phyloP scores from a whole-genome alignment of 257 asterid genomes.

The Fraxinus excelsior region DNA sequence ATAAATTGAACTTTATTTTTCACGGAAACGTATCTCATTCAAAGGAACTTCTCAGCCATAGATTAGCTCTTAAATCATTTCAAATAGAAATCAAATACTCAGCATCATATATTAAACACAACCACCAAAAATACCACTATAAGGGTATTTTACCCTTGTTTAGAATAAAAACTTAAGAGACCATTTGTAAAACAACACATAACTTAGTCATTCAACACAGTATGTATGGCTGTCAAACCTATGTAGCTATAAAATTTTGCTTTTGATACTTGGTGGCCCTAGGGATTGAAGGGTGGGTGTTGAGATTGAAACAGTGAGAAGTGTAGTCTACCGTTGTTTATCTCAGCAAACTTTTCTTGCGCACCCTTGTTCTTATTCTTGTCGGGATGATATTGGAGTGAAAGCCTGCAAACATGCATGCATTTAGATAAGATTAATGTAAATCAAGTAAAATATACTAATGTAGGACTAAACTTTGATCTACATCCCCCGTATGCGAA shows the following conservation, averaged over 20 bases:
- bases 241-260: not conserved
- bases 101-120: not conserved
- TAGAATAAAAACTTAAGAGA: not conserved
- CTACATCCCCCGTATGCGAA: no score
- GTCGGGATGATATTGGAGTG: slow-evolving; percentile 95
- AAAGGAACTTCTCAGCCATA: not conserved
- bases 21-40: not conserved
- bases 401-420: slow-evolving; percentile 54
- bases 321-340: slow-evolving; percentile 67
- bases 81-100: not conserved
- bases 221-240: not conserved
- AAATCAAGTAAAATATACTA: not conserved
- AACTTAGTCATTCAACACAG: not conserved
- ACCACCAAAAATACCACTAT: not conserved
- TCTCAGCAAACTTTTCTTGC: slow-evolving; percentile 89
- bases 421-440: not conserved
- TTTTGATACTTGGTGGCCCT: not conserved
- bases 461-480: no score
- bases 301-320: slow-evolving; percentile 8
- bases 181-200: slow-evolving; percentile 2
- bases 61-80: not conserved
- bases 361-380: slow-evolving; percentile 93
- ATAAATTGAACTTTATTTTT: not conserved
- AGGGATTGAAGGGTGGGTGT: not conserved
- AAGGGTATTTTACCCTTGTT: not conserved